Evolutionary conservation across 225 moss, liverwort and hornwort genomes (phyloP), one percentile per base, ranked within the genome.

Genomic region (Straminergon stramineum): DNA sequence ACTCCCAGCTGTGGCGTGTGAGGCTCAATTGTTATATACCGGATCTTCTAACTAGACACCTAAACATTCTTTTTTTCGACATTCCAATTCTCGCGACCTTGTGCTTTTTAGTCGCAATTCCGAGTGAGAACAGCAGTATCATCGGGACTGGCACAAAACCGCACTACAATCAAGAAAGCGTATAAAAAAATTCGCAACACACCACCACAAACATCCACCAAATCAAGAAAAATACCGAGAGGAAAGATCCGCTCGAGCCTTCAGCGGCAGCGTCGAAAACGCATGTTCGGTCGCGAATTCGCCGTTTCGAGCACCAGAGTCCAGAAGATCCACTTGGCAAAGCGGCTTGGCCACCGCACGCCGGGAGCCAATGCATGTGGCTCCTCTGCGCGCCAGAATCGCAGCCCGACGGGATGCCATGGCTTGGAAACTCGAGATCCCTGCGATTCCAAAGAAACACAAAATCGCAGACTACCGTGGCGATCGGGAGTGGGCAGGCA

Each of bases 321-420:
- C 91, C 52, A 85, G 86, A 68, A 92, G 90, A 82, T 89, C 90
- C 45, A 63, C 62, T 71, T 73, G 86, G 81, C 83, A 61, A 58
- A 90, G 77, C 6, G 89, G 64, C 73, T 77, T 86, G 24, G 91
- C 78, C 32, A 61, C 84, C 11, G 62, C 88, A 19, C 87, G 90
- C 62, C 90, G 48, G 20, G 85, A 86, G 31, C 86, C 92, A 76
- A 94, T 87, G 89, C 86, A 91, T 65, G 87, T 61, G 76, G 87
- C 91, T 90, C 93, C 94, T 89, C 90, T 93, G 13, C 94, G 91
- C 87, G 92, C 93, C 90, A 94, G 83, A 89, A 90, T 82, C 63
- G 90, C 93, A 89, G 92, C 92, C 91, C 94, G 91, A 88, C 94
- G 92, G 70, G 94, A 94, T 63, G 94, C 92, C 94, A 94, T 94